Percentiles rank a stretch among this genome's conserved stretches.
Evolutionary conservation across 2,329 filamentous ascomycete genomes (phyloP).

Genomic region (Botrytis squamosa): DNA sequence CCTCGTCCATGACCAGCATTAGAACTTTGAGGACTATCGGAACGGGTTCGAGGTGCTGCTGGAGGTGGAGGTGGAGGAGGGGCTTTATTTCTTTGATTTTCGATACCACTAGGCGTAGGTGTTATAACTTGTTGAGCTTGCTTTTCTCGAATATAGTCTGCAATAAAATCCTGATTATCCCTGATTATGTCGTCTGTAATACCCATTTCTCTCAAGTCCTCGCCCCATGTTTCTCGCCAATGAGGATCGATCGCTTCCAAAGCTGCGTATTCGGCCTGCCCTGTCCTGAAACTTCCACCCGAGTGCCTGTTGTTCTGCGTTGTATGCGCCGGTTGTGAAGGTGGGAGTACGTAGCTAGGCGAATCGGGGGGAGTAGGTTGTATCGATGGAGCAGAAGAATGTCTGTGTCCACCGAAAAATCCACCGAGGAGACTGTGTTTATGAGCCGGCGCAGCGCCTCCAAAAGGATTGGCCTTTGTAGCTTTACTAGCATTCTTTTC

Average conservation of each 20-base stretch:
- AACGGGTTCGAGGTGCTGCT: slow-evolving; percentile 42
- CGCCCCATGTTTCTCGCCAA: slow-evolving; percentile 65
- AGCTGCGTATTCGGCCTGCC: slow-evolving; percentile 57
- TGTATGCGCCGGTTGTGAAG: slow-evolving; percentile 21
- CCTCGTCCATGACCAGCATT: slow-evolving; percentile 40
- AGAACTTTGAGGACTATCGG: slow-evolving; percentile 36
- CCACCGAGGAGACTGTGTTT: slow-evolving; percentile 55
- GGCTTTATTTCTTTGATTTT: slow-evolving; percentile 49
- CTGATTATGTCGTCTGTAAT: slow-evolving; percentile 65
- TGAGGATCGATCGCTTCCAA: slow-evolving; percentile 63
- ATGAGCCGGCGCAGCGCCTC: slow-evolving; percentile 44
- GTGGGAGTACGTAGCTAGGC: slow-evolving; percentile 47
- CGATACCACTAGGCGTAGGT: slow-evolving; percentile 43
- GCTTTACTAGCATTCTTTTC: slow-evolving; percentile 94
- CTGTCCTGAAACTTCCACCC: slow-evolving; percentile 49
- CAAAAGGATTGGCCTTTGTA: slow-evolving; percentile 76
- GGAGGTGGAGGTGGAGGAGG: slow-evolving; percentile 62
- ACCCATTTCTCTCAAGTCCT: slow-evolving; percentile 61
- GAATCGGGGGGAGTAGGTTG: slow-evolving; percentile 55
- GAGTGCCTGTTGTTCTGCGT: slow-evolving; percentile 42
- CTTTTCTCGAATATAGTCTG: slow-evolving; percentile 61
- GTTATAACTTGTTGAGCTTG: slow-evolving; percentile 46
- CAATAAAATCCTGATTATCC: slow-evolving; percentile 67
- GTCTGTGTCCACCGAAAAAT: slow-evolving; percentile 58
- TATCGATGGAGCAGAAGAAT: slow-evolving; percentile 51